Evolutionary conservation across 306 rosid genomes (phyloP), one percentile per base, ranked within the genome.

Genomic region (Spatholobus suberectus): DNA sequence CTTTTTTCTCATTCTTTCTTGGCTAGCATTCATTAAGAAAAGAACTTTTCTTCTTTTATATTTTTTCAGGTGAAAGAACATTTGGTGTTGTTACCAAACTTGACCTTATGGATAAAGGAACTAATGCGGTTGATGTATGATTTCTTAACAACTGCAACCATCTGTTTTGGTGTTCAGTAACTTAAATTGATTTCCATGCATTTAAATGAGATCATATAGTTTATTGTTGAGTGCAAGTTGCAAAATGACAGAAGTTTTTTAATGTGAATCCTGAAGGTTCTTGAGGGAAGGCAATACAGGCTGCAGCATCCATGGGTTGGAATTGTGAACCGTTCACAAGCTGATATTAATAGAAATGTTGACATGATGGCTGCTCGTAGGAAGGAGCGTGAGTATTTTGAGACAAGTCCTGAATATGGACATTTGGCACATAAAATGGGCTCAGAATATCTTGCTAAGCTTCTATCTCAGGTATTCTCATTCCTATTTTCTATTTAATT

Each of bases 231-330:
- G 18, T 63, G 70, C 23, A 17, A 63, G 20, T 61, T 23, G 27
- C 62, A 70, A 81, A 73, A 69, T 44, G 87, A 81, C 54, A 47
- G 29, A 54, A 68, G 27, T 21, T 87, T 32, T 17, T 82, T 83
- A 84, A 14, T 72, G 65, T 86, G 84, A 82, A 82, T 82, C 86
- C 85, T 90, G 17, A 85, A 95, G 99, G 98, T 95, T 79, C 89
- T 95, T 23, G 99, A 95, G 87, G 99, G 99, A 82, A 88, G 97
- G 86, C 81, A 92, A 77, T 95, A 95, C 87, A 88, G 97, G 74
- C 92, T 95, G 90, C 98, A 93, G 80, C 97, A 95, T 85, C 99
- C 99, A 70, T 95, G 99, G 99, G 98, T 95, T 81, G 99, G 99
- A 85, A 89, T 95, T 82, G 99, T 95, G 78, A 95, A 95, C 83